Evolutionary conservation across 768 basidiomycete species (phyloP).

Genomic region (Leccinum boreale): DNA sequence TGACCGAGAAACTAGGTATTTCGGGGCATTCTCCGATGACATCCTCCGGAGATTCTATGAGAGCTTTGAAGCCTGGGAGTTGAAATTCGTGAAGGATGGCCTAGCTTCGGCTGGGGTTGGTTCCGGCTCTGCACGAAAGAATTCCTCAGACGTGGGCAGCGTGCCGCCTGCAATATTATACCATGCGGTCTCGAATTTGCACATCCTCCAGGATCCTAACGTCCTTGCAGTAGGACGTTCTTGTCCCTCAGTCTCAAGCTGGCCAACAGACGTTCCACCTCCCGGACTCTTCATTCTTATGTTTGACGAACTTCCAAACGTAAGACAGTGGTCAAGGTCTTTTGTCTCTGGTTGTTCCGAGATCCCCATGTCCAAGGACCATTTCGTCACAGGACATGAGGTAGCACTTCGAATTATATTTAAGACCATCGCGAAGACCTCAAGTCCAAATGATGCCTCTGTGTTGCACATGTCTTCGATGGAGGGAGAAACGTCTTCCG

Average conservation of each 20-base stretch:
- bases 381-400: slow-evolving; percentile 48
- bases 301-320: slow-evolving; percentile 43
- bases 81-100: slow-evolving; percentile 46
- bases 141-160: slow-evolving; percentile 34
- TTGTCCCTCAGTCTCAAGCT: slow-evolving; percentile 33
- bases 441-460: background rate
- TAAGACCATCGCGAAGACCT: slow-evolving; percentile 15
- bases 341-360: slow-evolving; percentile 41
- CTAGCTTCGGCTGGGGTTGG: slow-evolving; percentile 34
- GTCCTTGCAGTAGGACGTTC: slow-evolving; percentile 37
- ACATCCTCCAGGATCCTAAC: slow-evolving; percentile 48
- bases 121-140: background rate
- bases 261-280: slow-evolving; percentile 60
- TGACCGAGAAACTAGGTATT: slow-evolving; percentile 51
- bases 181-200: slow-evolving; percentile 61
- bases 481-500: slow-evolving; percentile 3
- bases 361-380: slow-evolving; percentile 44
- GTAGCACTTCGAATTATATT: slow-evolving; percentile 43
- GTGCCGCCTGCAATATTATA: slow-evolving; percentile 53
- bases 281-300: slow-evolving; percentile 59
- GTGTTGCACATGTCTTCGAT: background rate
- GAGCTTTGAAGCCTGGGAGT: slow-evolving; percentile 67
- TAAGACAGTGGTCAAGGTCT: slow-evolving; percentile 60
- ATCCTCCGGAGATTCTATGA: slow-evolving; percentile 56
- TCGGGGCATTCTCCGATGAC: slow-evolving; percentile 58